Evolutionary conservation across 2,329 filamentous ascomycete species (phyloP).

Genomic region (Aspergillus fructus): DNA sequence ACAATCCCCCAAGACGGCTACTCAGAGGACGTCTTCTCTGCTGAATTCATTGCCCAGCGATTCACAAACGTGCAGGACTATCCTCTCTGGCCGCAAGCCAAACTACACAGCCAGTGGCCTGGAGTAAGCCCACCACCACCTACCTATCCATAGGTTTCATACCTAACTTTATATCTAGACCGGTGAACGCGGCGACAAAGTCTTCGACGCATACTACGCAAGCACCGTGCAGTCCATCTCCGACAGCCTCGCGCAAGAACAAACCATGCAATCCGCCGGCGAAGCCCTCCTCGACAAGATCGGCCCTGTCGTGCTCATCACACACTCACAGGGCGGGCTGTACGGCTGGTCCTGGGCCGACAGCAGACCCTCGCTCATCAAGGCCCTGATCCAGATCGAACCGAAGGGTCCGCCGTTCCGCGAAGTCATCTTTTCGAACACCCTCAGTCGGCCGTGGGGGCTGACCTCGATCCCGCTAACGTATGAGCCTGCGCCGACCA

Average conservation of each 20-base stretch:
- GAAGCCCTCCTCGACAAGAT: slow-evolving; percentile 26
- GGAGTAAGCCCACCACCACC: slow-evolving; percentile 16
- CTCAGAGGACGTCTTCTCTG: slow-evolving; percentile 17
- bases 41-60: slow-evolving; percentile 26
- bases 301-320: slow-evolving; percentile 34
- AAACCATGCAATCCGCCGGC: slow-evolving; percentile 17
- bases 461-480: slow-evolving; percentile 22
- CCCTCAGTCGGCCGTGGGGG: slow-evolving; percentile 16
- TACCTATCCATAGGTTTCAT: too few relatives aligned
- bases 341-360: slow-evolving; percentile 50
- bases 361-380: slow-evolving; percentile 47
- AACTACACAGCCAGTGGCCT: slow-evolving; percentile 42
- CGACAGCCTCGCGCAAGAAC: slow-evolving; percentile 15
- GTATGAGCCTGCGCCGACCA: slow-evolving; percentile 12
- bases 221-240: slow-evolving; percentile 20
- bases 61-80: slow-evolving; percentile 37
- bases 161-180: neutral
- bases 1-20: slow-evolving; percentile 21
- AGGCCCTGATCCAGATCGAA: slow-evolving; percentile 53
- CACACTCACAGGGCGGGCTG: slow-evolving; percentile 52
- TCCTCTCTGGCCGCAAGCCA: slow-evolving; percentile 35
- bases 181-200: slow-evolving; percentile 30
- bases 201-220: slow-evolving; percentile 29
- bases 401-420: slow-evolving; percentile 50
- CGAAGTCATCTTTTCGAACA: slow-evolving; percentile 14